Percentiles rank a stretch among this genome's conserved stretches.
Conservation (phyloP, 2,329 filamentous ascomycete genomes). For the Lachnellula suecica region DNA sequence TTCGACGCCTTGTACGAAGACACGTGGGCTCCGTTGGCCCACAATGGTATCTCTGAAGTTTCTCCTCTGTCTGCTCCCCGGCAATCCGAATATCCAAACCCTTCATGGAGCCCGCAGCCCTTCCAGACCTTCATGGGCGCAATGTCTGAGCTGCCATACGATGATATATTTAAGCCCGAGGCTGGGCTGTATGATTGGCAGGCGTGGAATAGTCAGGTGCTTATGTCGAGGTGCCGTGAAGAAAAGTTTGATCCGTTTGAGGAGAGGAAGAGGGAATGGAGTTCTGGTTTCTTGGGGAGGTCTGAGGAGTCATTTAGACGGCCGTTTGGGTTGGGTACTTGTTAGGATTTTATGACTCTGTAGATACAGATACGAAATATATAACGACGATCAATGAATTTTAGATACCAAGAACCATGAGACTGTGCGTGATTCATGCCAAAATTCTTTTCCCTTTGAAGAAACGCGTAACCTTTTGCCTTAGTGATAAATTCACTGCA, state of each 20-base stretch:
- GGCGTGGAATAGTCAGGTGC: constrained; percentile 28
- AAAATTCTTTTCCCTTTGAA: too few species aligned
- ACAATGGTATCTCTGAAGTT: constrained; percentile 2
- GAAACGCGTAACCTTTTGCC: too few species aligned
- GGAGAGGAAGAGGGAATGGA: constrained; percentile 23
- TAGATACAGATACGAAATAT: not conserved
- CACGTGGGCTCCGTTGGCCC: constrained; percentile 24
- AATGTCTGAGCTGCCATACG: constrained; percentile 30
- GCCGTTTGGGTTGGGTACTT: constrained; percentile 19
- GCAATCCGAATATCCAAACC: constrained; percentile 25
- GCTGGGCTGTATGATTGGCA: constrained; percentile 31
- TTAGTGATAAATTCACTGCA: too few species aligned
- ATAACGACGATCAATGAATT: not conserved
- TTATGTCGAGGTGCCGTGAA: constrained; percentile 30
- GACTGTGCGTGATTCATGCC: too few species aligned
- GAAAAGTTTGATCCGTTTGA: constrained; percentile 28
- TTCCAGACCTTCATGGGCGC: constrained; percentile 35
- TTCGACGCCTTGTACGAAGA: constrained; percentile 32
- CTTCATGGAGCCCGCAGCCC: constrained; percentile 28
- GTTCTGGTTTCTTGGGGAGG: constrained; percentile 8
- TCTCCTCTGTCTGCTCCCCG: not conserved
- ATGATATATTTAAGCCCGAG: constrained; percentile 33
- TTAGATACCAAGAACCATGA: too few species aligned
- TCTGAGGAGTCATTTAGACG: constrained; percentile 13
- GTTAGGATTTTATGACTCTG: constrained; percentile 5